Evolutionary conservation across 2,329 filamentous ascomycete species (phyloP).

Genomic region (Chrysosporium queenslandicum): DNA sequence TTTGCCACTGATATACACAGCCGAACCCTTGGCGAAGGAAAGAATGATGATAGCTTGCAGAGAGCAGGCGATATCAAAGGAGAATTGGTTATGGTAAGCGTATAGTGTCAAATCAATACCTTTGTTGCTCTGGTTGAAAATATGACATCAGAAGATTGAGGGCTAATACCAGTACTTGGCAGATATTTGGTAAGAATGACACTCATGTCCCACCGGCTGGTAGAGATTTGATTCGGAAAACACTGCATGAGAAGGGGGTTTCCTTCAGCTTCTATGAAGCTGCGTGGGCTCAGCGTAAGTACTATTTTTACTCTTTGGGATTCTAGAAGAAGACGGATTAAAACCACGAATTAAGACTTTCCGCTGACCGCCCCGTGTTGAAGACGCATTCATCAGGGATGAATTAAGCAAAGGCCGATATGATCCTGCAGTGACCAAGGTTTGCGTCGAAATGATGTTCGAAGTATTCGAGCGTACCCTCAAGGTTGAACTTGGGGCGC

Average conservation of each 20-base stretch:
- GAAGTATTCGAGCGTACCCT: constrained; percentile 73
- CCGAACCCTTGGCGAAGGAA: constrained; percentile 60
- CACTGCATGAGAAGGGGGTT: constrained; percentile 64
- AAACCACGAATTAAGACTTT: neutral
- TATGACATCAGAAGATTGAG: no score
- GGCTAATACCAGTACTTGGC: neutral
- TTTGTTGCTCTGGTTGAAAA: neutral
- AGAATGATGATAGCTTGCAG: constrained; percentile 52
- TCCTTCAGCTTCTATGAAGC: constrained; percentile 77
- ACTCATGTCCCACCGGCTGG: constrained; percentile 79
- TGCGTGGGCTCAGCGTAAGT: constrained; percentile 75
- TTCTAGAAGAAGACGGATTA: neutral
- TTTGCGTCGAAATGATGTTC: constrained; percentile 82
- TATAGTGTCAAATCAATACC: no score
- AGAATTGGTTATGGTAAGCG: constrained; percentile 60
- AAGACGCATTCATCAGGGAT: constrained; percentile 82
- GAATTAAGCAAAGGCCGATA: constrained; percentile 91
- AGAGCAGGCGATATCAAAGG: constrained; percentile 59
- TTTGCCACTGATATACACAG: constrained; percentile 89
- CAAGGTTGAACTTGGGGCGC: constrained; percentile 65
- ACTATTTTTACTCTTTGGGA: neutral
- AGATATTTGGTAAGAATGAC: constrained; percentile 83
- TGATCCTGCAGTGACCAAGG: constrained; percentile 73
- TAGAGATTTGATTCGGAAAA: constrained; percentile 71
- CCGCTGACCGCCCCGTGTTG: neutral